These are phyloP conservation scores for Hymenoscyphus occultus DNA, from an alignment of 2,329 filamentous ascomycete genomes.

Conservation along the genomic window DNA sequence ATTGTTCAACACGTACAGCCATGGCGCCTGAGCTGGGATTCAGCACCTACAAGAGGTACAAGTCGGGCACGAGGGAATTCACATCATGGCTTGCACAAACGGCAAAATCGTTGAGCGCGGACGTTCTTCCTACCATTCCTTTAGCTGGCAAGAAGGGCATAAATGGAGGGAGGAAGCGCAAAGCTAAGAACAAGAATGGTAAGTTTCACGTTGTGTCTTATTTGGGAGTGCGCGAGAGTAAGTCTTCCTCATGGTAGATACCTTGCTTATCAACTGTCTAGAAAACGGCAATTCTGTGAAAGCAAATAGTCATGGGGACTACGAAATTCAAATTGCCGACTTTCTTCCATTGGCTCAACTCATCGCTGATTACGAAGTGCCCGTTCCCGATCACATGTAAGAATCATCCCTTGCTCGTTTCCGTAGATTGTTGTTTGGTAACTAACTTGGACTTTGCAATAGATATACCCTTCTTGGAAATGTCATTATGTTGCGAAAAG, in stretches of 20 bases:
- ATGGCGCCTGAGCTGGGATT: conserved; percentile 13
- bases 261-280: neutral
- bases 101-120: neutral
- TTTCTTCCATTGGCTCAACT: neutral
- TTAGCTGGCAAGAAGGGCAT: neutral
- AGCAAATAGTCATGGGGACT: neutral
- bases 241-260: no score
- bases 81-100: neutral
- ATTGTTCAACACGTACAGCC: no score
- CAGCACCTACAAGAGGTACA: conserved; percentile 5
- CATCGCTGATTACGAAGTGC: neutral
- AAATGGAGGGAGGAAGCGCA: neutral
- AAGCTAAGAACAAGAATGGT: neutral
- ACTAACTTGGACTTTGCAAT: no score
- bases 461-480: neutral
- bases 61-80: neutral
- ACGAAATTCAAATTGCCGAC: neutral
- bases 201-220: neutral
- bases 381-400: neutral
- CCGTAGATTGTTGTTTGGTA: no score
- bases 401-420: neutral
- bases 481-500: neutral
- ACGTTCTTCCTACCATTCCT: neutral
- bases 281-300: neutral
- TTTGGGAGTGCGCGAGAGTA: no score